A percentile compares a stretch with the other conserved stretches of the same genome.
Conservation (phyloP, 495 filamentous ascomycete species). For the Talaromyces liani region DNA sequence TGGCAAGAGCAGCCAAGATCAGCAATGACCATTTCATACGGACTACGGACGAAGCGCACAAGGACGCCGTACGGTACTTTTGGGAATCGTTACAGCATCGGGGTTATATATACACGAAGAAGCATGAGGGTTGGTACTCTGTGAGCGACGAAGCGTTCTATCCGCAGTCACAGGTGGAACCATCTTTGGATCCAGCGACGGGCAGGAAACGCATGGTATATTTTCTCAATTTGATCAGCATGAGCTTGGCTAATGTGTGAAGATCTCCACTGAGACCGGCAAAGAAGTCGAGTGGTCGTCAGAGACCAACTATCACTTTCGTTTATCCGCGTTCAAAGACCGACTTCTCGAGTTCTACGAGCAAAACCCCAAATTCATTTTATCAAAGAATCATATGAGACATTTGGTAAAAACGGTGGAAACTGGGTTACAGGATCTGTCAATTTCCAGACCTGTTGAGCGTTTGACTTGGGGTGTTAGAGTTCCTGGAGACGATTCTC, state of each 20-base stretch:
- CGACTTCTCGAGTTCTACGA: slow-evolving; percentile 71
- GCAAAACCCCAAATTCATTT: slow-evolving; percentile 61
- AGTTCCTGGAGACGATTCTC: slow-evolving; percentile 73
- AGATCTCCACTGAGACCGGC: slow-evolving; percentile 75
- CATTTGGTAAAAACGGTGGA: slow-evolving; percentile 62
- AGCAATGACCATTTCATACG: slow-evolving; percentile 81
- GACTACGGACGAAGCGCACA: slow-evolving; percentile 77
- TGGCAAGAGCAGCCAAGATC: slow-evolving; percentile 62
- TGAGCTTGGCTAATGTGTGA: background rate
- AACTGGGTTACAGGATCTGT: slow-evolving; percentile 72
- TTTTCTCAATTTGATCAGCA: background rate
- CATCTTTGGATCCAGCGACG: slow-evolving; percentile 67
- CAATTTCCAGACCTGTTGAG: slow-evolving; percentile 73
- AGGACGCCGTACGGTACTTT: slow-evolving; percentile 81
- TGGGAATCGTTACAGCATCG: slow-evolving; percentile 71
- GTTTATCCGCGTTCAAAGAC: slow-evolving; percentile 71
- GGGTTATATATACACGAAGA: slow-evolving; percentile 75
- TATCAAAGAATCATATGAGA: slow-evolving; percentile 56
- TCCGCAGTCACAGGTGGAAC: slow-evolving; percentile 64
- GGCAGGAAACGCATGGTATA: slow-evolving; percentile 69
- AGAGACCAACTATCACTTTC: slow-evolving; percentile 94
- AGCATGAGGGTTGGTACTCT: slow-evolving; percentile 94
- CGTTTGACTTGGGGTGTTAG: slow-evolving; percentile 84
- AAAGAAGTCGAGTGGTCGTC: slow-evolving; percentile 91
- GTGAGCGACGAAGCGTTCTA: slow-evolving; percentile 97